Base-by-base conservation (phyloP, 2,329 filamentous ascomycete genomes). In the Phyllosticta citribraziliensis region DNA sequence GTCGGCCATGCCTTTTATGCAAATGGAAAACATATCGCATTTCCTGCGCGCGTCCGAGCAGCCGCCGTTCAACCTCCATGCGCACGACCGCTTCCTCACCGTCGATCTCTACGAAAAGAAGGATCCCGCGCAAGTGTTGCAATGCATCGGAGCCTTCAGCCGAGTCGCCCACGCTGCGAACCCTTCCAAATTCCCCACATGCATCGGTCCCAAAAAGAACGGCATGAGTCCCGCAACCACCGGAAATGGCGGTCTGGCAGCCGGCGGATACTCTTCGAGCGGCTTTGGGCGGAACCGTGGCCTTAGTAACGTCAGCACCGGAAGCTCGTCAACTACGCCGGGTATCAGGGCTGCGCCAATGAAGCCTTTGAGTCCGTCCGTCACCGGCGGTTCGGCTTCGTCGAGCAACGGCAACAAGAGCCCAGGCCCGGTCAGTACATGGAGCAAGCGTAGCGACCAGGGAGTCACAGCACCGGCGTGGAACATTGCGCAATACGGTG, bases 11-110 rank as follows among this genome's bases (percentile, higher is more conserved):
- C 94, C 94, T 0, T 99, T 99, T 72, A 93, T 97, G 51, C 94
- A 99, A 75, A 97, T 97, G 92, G 94, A 99, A 75, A 99, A 99
- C 73, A 97, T 99, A 70, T 95, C 92, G 4, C 90, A 96, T 71
- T 99, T 97, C 76, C 84, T 99, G 59, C 86, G 84, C 70, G 91
- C 91, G 63, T 96, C 92, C 78, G 89, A 96, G 75, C 79, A 84
- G 57, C 84, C 89, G 25, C 94, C 94, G 0, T 79, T 99, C 58
- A 92, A 87, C 74, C 85, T 99, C 63, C 91, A 90, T 62, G 87
- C 92, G 54, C 94, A 99, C 78, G 94, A 99, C 75, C 86, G 92
- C 66, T 99, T 99, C 76, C 85, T 97, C 64, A 99, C 94, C 5
- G 93, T 99, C 72, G 94, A 99, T 76, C 81, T 99, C 55, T 99